Conservation (phyloP, 257 asterid genomes). For the Salvia splendens region DNA sequence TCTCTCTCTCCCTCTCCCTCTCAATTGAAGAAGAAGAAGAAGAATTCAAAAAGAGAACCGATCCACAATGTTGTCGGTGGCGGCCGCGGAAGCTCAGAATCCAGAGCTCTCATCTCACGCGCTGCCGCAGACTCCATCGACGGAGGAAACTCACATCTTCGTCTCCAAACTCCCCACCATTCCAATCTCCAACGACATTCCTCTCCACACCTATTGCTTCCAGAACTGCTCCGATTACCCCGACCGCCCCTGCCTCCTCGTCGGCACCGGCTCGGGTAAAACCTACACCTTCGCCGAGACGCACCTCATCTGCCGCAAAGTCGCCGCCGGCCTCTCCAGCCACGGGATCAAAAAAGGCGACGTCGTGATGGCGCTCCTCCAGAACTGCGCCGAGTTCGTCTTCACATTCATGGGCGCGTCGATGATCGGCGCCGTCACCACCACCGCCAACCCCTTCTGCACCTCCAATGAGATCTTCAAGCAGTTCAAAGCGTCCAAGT, state of each 20-base stretch:
- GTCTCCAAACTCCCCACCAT: conserved; percentile 65
- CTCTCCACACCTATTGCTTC: conserved; percentile 73
- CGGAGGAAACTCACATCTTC: conserved; percentile 45
- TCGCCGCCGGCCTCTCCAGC: conserved; percentile 61
- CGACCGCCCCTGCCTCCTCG: conserved; percentile 56
- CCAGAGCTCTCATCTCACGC: conserved; percentile 29
- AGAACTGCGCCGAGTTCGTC: conserved; percentile 73
- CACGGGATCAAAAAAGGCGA: conserved; percentile 58
- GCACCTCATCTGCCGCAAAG: conserved; percentile 49
- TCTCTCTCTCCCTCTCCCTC: not conserved
- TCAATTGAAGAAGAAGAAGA: not conserved
- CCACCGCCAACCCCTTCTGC: conserved; percentile 71
- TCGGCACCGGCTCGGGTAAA: conserved; percentile 42
- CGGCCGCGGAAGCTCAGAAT: conserved; percentile 31
- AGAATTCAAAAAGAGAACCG: no score
- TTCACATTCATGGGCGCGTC: conserved; percentile 75
- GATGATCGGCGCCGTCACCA: conserved; percentile 66
- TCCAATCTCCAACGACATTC: conserved; percentile 54
- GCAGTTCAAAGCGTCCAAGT: conserved; percentile 51
- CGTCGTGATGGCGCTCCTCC: conserved; percentile 72
- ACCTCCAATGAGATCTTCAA: conserved; percentile 65
- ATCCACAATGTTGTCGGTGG: conserved; percentile 39
- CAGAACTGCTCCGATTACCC: conserved; percentile 36
- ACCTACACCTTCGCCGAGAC: conserved; percentile 60
- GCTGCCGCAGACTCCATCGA: conserved; percentile 24